Conservation (phyloP, 495 filamentous ascomycete genomes). For the Penicillium odoratum region DNA sequence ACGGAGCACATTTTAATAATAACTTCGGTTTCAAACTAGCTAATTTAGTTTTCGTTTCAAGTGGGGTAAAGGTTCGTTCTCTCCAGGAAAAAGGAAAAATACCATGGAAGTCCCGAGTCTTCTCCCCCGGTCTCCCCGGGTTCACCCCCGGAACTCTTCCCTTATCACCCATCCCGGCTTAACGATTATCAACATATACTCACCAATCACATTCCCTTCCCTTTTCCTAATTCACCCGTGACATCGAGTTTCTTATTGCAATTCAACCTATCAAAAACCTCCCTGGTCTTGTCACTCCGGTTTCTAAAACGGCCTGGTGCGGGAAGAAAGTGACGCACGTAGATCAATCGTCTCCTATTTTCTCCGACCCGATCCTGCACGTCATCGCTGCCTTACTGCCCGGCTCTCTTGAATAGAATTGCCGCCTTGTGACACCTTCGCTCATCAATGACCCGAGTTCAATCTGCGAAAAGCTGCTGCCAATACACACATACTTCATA, state of each 20-base stretch:
- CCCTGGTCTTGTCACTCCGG: conserved; percentile 14
- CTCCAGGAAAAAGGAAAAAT: neutral
- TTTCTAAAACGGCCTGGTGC: conserved; percentile 27
- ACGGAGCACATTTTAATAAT: neutral
- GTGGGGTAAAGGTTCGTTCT: neutral
- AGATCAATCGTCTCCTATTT: conserved; percentile 26
- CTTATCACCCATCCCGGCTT: conserved; percentile 19
- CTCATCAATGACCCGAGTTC: conserved; percentile 13
- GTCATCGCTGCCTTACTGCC: conserved; percentile 19
- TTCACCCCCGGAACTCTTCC: conserved; percentile 9
- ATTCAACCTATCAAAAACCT: conserved; percentile 19
- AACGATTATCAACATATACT: conserved; percentile 20
- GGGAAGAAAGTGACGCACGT: conserved; percentile 18
- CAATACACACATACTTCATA: neutral
- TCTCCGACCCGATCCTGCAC: conserved; percentile 22
- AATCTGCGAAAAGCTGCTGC: neutral
- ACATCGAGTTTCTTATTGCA: conserved; percentile 15
- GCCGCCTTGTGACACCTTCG: conserved; percentile 12
- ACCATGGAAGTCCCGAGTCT: neutral
- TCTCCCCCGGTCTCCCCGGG: conserved; percentile 15
- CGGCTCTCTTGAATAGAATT: neutral
- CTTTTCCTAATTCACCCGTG: conserved; percentile 30
- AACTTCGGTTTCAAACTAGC: neutral
- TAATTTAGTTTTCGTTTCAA: neutral
- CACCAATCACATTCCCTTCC: conserved; percentile 13